phyloP scores from a whole-genome alignment of 2,329 filamentous ascomycete species.

The Aspergillus bombycis region DNA sequence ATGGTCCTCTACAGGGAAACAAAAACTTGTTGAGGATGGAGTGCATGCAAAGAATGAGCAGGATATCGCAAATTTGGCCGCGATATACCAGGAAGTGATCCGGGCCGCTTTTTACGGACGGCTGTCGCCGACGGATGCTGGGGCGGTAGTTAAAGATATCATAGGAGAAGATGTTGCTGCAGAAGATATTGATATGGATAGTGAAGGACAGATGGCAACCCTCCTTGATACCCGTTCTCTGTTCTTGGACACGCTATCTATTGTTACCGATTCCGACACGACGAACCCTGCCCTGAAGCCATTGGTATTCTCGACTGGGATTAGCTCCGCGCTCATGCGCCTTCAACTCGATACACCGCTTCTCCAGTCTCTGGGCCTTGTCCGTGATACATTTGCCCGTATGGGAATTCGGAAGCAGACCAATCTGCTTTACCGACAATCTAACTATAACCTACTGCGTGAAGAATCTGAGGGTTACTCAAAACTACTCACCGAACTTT shows the following conservation, averaged over 20 bases:
- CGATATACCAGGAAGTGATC: constrained; percentile 82
- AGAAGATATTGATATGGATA: constrained; percentile 51
- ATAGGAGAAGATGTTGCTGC: constrained; percentile 59
- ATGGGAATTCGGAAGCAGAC: constrained; percentile 88
- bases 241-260: constrained; percentile 81
- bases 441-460: constrained; percentile 92
- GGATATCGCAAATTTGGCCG: constrained; percentile 69
- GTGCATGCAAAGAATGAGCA: constrained; percentile 67
- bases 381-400: constrained; percentile 80
- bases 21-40: constrained; percentile 68
- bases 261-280: constrained; percentile 73
- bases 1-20: constrained; percentile 71
- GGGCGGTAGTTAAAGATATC: constrained; percentile 73
- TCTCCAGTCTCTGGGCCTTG: constrained; percentile 75
- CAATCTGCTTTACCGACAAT: constrained; percentile 90
- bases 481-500: constrained; percentile 93
- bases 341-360: constrained; percentile 79
- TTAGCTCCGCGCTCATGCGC: constrained; percentile 74
- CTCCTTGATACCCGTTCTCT: constrained; percentile 66
- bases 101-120: constrained; percentile 72
- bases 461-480: constrained; percentile 98
- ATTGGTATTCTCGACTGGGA: constrained; percentile 72
- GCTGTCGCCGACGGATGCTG: constrained; percentile 69
- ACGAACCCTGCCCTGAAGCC: constrained; percentile 61
- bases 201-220: constrained; percentile 46